Evolutionary conservation across 345 rosid species (phyloP).

Genomic region (Atalantia buxifolia): DNA sequence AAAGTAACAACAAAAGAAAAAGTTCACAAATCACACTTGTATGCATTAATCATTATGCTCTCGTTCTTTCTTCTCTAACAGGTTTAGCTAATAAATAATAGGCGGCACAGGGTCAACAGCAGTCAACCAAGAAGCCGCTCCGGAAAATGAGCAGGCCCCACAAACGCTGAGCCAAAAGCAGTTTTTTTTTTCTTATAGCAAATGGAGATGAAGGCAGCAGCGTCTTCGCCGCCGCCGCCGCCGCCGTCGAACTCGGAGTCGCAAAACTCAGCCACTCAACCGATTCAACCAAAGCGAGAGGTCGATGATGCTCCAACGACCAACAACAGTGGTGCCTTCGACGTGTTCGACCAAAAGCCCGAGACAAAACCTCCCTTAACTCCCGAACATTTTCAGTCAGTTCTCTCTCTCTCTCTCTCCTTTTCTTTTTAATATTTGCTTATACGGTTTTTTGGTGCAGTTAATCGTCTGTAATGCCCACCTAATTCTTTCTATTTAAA

Average conservation of each 20-base stretch:
- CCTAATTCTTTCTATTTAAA: not conserved
- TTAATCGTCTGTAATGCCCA: no score
- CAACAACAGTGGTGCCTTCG: conserved; percentile 13
- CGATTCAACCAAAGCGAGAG: not conserved
- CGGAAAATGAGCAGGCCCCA: not conserved
- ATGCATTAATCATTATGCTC: no score
- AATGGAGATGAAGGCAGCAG: conserved; percentile 1
- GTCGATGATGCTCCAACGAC: conserved; percentile 4
- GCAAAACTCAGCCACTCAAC: conserved; percentile 11
- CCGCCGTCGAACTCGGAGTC: conserved; percentile 5
- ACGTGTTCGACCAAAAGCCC: conserved; percentile 25
- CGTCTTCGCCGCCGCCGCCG: not conserved
- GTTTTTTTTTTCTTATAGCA: not conserved
- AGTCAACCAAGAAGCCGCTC: not conserved
- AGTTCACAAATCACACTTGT: no score
- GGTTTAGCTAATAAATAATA: no score
- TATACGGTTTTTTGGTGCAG: no score
- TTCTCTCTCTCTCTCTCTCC: not conserved
- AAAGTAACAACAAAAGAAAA: no score
- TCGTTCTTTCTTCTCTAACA: not conserved
- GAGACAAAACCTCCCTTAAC: conserved; percentile 22
- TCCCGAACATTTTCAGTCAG: conserved; percentile 25
- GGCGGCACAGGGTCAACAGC: not conserved
- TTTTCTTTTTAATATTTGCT: no score
- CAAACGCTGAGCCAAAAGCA: not conserved